Conservation (phyloP, 2,329 filamentous ascomycete species). For the Verticillium dahliae region DNA sequence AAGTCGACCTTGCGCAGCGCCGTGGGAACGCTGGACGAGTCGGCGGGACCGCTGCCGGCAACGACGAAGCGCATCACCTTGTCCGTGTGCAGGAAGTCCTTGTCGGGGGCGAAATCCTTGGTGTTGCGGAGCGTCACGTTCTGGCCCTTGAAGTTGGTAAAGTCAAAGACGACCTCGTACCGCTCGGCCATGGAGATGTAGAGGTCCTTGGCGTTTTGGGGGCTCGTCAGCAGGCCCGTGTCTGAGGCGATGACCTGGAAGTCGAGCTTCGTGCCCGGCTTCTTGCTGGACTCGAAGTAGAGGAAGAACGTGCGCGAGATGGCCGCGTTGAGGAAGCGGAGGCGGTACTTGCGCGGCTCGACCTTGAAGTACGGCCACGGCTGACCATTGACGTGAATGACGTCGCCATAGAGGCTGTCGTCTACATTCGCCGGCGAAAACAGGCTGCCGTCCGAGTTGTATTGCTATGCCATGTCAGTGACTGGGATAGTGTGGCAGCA, state of each 20-base stretch:
- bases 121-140: constrained; percentile 39
- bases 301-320: constrained; percentile 34
- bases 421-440: constrained; percentile 28
- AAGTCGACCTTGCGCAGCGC: constrained; percentile 12
- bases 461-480: constrained; percentile 23
- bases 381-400: constrained; percentile 46
- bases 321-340: constrained; percentile 39
- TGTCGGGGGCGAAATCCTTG: constrained; percentile 26
- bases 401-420: constrained; percentile 40
- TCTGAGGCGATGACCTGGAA: constrained; percentile 45
- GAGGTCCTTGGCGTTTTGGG: constrained; percentile 30
- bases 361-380: constrained; percentile 48
- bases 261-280: constrained; percentile 17
- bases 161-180: constrained; percentile 45
- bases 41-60: constrained; percentile 20
- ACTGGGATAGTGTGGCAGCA: too few species aligned
- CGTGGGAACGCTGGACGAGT: constrained; percentile 14
- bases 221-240: constrained; percentile 34
- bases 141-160: constrained; percentile 39
- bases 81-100: constrained; percentile 39
- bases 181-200: constrained; percentile 45
- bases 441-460: constrained; percentile 36
- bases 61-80: constrained; percentile 37
- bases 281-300: constrained; percentile 23
- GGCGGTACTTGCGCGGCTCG: constrained; percentile 47